Conservation (phyloP, 768 basidiomycete genomes). For the Russula abietina region DNA sequence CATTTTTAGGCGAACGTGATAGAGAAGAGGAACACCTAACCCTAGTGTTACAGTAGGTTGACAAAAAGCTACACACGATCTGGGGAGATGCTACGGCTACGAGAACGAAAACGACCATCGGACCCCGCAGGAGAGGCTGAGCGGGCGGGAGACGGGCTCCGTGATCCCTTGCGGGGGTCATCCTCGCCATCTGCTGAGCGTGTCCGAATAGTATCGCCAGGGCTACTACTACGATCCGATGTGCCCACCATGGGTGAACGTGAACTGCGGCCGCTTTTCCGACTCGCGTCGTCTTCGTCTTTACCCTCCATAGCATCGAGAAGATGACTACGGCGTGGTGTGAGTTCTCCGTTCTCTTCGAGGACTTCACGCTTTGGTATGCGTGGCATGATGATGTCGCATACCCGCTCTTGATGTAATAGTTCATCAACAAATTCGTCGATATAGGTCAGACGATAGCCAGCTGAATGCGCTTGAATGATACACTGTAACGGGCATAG, state of each 20-base stretch:
- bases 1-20: slow-evolving; percentile 29
- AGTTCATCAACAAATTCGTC: slow-evolving; percentile 89
- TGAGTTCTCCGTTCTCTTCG: slow-evolving; percentile 89
- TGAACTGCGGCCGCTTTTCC: slow-evolving; percentile 31
- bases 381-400: slow-evolving; percentile 93
- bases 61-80: slow-evolving; percentile 39
- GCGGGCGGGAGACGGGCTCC: slow-evolving; percentile 34
- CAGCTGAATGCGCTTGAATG: slow-evolving; percentile 45
- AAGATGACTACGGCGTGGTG: slow-evolving; percentile 78
- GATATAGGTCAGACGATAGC: slow-evolving; percentile 80
- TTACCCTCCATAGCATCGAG: slow-evolving; percentile 81
- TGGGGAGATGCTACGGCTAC: slow-evolving; percentile 36
- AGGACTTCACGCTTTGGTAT: slow-evolving; percentile 77
- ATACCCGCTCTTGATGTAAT: slow-evolving; percentile 84
- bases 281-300: slow-evolving; percentile 40
- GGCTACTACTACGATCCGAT: slow-evolving; percentile 31
- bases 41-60: not conserved
- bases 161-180: slow-evolving; percentile 59
- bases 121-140: slow-evolving; percentile 30
- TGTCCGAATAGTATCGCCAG: slow-evolving; percentile 29
- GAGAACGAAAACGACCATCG: slow-evolving; percentile 29
- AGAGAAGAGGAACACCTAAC: not conserved
- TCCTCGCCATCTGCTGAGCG: slow-evolving; percentile 50
- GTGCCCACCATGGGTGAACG: slow-evolving; percentile 34
- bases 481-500: not conserved